Evolutionary conservation across 2,329 filamentous ascomycete species (phyloP), one percentile per base, ranked within the genome.

Genomic region (Rutstroemia sp.): DNA sequence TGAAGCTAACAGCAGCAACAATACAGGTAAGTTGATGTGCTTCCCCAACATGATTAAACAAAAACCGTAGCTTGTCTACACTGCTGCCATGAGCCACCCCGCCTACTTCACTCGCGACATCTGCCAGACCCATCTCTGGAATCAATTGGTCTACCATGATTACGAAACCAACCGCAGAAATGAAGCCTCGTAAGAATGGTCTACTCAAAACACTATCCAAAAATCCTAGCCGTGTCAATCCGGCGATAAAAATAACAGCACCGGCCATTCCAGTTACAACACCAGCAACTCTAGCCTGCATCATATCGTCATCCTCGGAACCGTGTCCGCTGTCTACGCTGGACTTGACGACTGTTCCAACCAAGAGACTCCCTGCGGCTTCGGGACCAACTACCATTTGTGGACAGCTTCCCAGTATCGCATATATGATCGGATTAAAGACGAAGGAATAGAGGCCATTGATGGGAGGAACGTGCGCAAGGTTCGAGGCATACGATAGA

Each of bases 141-240:
- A 96, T 88, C 46, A 96, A 75, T 72, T 99, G 94, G 70, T 97
- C 94, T 38, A 97, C 90, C 41, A 95, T 84, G 69, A 99, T 97
- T 62, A 97, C 92, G 56, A 96, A 89, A 49, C 94, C 94, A 69
- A 99, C 95, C 51, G 94, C 94, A 57, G 90, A 96, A 72, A 99
- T 96, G 74, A 99, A 99, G 0, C 94, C 94, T 58, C 94, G 80
- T 56, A 97, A 74, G 66, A 99, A 97, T 0, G 94, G 94, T 37
- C 90, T 81, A 64, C 92, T 96, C 38, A 99, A 79, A 10, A 99
- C 92, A 66, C 90, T 96, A 69, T 99, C 94, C 59, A 99, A 73
- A 66, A 97, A 99, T 0, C 94, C 94, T 3, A 99, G 75, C 14
- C 94, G 81, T 23, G 88, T 88, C 25, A 96, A 70, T 0, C 94